phyloP scores from a whole-genome alignment of 2,329 filamentous ascomycete genomes.

The Trichoderma brevicompactum region DNA sequence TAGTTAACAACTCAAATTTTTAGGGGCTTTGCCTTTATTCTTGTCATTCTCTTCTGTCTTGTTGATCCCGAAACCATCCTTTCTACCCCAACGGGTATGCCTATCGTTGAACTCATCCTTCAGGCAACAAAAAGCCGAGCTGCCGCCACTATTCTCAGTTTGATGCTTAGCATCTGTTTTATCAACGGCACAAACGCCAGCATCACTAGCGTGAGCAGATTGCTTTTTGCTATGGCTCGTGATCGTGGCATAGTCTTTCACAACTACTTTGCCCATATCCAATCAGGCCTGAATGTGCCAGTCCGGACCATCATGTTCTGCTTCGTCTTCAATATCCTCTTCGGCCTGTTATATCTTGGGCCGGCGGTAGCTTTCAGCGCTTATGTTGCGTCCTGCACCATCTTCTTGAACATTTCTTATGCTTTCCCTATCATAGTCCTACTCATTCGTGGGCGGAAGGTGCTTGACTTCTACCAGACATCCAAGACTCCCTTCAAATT shows the following conservation, averaged over 20 bases:
- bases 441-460: slow-evolving; percentile 15
- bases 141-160: slow-evolving; percentile 17
- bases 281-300: slow-evolving; percentile 18
- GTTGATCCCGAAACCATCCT: slow-evolving; percentile 1
- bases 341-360: slow-evolving; percentile 14
- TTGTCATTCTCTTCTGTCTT: slow-evolving; percentile 18
- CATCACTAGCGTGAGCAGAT: slow-evolving; percentile 23
- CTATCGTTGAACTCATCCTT: slow-evolving; percentile 21
- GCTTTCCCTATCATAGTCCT: slow-evolving; percentile 11
- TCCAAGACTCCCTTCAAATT: slow-evolving; percentile 13
- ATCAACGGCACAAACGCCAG: slow-evolving; percentile 23
- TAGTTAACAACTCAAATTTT: not conserved
- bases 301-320: slow-evolving; percentile 25
- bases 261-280: slow-evolving; percentile 19
- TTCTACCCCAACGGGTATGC: slow-evolving; percentile 10
- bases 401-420: slow-evolving; percentile 22
- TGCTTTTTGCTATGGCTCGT: slow-evolving; percentile 21
- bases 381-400: slow-evolving; percentile 23
- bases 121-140: slow-evolving; percentile 20
- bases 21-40: slow-evolving; percentile 14
- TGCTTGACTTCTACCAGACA: slow-evolving; percentile 17
- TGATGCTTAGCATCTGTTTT: slow-evolving; percentile 16
- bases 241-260: slow-evolving; percentile 20
- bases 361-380: slow-evolving; percentile 14
- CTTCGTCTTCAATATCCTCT: slow-evolving; percentile 20